Percentiles rank a stretch among this genome's conserved stretches.
Conservation (phyloP, 495 filamentous ascomycete species). For the Penicillium malachiteum region DNA sequence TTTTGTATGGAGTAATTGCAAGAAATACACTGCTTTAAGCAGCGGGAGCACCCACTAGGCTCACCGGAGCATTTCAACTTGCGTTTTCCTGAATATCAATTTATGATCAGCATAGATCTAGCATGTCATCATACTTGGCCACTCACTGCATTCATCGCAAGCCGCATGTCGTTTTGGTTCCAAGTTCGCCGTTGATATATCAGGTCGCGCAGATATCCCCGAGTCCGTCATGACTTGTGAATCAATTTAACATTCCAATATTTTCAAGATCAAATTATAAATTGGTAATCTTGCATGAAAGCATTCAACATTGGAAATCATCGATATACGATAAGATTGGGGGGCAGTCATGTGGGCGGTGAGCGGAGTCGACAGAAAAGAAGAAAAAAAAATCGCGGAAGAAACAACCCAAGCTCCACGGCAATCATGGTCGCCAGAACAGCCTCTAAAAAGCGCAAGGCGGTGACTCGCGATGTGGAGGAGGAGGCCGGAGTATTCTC, state of each 20-base stretch:
- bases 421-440: constrained; percentile 38
- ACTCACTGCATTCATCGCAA: constrained; percentile 45
- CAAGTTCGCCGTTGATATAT: background rate
- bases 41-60: constrained; percentile 40
- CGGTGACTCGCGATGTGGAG: constrained; percentile 53
- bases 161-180: constrained; percentile 41
- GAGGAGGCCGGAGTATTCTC: constrained; percentile 53
- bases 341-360: constrained; percentile 51
- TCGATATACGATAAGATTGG: constrained; percentile 24
- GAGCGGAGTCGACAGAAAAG: constrained; percentile 27
- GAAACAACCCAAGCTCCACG: constrained; percentile 14
- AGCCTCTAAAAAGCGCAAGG: constrained; percentile 57
- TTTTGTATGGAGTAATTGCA: constrained; percentile 50
- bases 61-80: constrained; percentile 53
- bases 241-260: background rate
- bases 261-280: too few species aligned
- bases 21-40: constrained; percentile 38
- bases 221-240: constrained; percentile 1
- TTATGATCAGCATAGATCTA: constrained; percentile 17
- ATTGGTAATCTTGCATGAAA: too few species aligned
- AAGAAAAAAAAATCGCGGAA: constrained; percentile 36
- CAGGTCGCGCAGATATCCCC: background rate
- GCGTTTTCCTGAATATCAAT: constrained; percentile 35
- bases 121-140: background rate
- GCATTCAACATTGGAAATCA: constrained; percentile 1